Evolutionary conservation across 2,329 filamentous ascomycete species (phyloP).

Genomic region (Neofusicoccum cordaticola): DNA sequence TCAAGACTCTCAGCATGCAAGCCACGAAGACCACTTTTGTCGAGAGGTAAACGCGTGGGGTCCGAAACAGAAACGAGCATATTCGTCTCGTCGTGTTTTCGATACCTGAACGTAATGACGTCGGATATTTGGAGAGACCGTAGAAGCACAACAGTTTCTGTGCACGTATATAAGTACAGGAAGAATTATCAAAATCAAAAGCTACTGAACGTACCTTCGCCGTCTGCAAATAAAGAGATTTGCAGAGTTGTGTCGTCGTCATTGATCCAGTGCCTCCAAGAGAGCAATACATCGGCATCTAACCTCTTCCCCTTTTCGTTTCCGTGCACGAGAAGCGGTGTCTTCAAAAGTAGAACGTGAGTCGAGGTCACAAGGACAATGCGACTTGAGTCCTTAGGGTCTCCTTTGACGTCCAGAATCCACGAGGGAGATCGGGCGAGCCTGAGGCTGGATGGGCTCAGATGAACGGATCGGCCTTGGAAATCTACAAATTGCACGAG

Average conservation of each 20-base stretch:
- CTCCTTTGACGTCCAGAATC: slow-evolving; percentile 58
- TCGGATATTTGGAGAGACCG: slow-evolving; percentile 33
- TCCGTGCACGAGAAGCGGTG: slow-evolving; percentile 32
- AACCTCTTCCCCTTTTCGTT: slow-evolving; percentile 20
- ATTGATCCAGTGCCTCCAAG: slow-evolving; percentile 55
- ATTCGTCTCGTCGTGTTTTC: slow-evolving; percentile 14
- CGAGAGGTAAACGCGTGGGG: slow-evolving; percentile 18
- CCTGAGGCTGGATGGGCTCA: slow-evolving; percentile 28
- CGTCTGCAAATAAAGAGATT: slow-evolving; percentile 27
- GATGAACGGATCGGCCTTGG: slow-evolving; percentile 21
- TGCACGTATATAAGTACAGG: neutral
- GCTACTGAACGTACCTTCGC: slow-evolving; percentile 28
- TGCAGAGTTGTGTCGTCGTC: slow-evolving; percentile 52
- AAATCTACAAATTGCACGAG: slow-evolving; percentile 37
- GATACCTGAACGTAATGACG: slow-evolving; percentile 31
- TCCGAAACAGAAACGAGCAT: slow-evolving; percentile 25
- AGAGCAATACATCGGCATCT: slow-evolving; percentile 38
- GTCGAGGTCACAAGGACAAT: slow-evolving; percentile 59
- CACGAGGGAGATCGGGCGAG: slow-evolving; percentile 35
- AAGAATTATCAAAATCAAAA: neutral
- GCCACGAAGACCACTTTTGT: neutral
- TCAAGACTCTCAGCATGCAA: slow-evolving; percentile 21
- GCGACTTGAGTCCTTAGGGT: slow-evolving; percentile 48
- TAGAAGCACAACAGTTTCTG: slow-evolving; percentile 31
- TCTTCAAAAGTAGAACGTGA: slow-evolving; percentile 50